Evolutionary conservation across 345 rosid genomes (phyloP), one percentile per base, ranked within the genome.

Genomic region (Murraya paniculata): DNA sequence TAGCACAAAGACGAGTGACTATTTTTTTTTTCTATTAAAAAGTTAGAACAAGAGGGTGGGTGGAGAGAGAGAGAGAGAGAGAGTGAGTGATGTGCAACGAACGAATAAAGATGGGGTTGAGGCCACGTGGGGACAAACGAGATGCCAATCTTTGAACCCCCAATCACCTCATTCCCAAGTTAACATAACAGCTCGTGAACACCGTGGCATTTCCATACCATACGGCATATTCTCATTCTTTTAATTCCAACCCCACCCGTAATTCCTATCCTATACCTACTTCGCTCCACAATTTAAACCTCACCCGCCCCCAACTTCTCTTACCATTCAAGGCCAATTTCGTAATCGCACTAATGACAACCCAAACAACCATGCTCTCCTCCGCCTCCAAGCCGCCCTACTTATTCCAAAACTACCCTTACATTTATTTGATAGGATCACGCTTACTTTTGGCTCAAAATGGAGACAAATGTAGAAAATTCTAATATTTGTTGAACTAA

Each of bases 61-160:
- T 1, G 0, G 50, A 3, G 50, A 45, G 50, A 41, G 48, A 39
- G 48, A 1, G 45, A 2, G 45, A 1, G 45, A 7, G 36, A 33
- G 36, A 33, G 36, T 2, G 48, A 2, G 13, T 41, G 48, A 45
- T 45, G 50, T 45, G 50, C 11, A 13, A 0, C 4, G 18, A 45
- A 11, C 16, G 50, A 45, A 45, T 45, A 45, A 45, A 11, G 50
- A 45, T 45, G 50, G 50, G 50, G 18, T 22, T 73, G 81, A 76
- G 18, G 55, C 41, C 87, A 86, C 82, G 35, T 78, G 87, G 81
- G 79, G 84, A 84, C 88, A 80, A 82, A 79, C 70, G 56, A 77
- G 74, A 85, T 67, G 78, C 85, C 81, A 78, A 82, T 76, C 85
- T 71, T 25, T 30, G 10, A n/a, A 66, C n/a, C 9, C 74, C 68